Base-by-base conservation (phyloP, 495 filamentous ascomycete genomes). In the Hypoxylon trugodes region DNA sequence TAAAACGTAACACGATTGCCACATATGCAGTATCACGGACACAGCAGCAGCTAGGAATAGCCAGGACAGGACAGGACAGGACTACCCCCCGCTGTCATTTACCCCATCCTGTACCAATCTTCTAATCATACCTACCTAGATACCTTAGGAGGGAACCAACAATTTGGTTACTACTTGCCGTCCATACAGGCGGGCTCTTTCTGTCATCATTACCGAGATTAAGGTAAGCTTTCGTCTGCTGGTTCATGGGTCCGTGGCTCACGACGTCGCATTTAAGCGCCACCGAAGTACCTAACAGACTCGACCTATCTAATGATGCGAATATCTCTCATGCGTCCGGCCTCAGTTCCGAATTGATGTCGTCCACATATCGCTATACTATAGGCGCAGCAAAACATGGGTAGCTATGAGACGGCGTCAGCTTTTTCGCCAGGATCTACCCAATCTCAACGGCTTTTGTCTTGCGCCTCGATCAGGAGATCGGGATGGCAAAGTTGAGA, bases 11-110 rank as follows among this genome's bases (percentile, higher is more conserved):
- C 70, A 69, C 61, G 52, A 28, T 61, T 64, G 54, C n/a, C n/a
- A n/a, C 64, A 62, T 57, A 70, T 66, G 70, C 49, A 18, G 70
- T 73, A 59, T 46, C 32, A 73, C 70, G 24, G 19, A 35, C 42
- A 72, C 64, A 66, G 66, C 60, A 65, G 57, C 30, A 69, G 56
- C 54, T 50, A 65, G 42, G 58, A 59, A 59, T 63, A 67, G 41
- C 53, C 25, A 68, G 48, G 24, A 42, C 36, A 45, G 59, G 32
- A 54, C 19, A n/a, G n/a, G n/a, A n/a, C n/a, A n/a, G n/a, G n/a
- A n/a, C n/a, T n/a, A n/a, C n/a, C n/a, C 53, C 42, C 58, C 52
- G 64, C 52, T 62, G 64, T 62, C 58, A 67, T 50, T 49, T 15
- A 19, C 40, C 51, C 46, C 57, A 35, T 55, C 51, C 46, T 61